These are phyloP conservation scores for Gossypium longicalyx DNA, from an alignment of 345 rosid species.

Conservation along the genomic window DNA sequence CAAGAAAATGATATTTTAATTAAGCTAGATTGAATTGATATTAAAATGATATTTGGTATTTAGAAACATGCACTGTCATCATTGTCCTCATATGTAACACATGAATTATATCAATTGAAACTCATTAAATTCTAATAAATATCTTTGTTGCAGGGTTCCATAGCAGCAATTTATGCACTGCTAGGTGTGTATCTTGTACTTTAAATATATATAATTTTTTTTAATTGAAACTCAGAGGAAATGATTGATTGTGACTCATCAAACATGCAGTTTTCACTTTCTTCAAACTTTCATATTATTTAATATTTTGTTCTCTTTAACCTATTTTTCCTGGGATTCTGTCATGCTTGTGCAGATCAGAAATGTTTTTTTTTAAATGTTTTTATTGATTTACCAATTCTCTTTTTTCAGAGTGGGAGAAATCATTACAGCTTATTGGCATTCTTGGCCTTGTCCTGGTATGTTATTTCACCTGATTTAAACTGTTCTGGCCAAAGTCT, in stretches of 20 bases:
- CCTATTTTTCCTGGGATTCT: background rate
- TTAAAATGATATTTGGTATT: background rate
- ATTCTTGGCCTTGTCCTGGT: constrained; percentile 73
- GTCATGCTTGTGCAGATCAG: background rate
- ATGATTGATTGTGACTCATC: background rate
- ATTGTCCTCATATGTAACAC: background rate
- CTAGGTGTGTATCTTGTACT: constrained; percentile 41
- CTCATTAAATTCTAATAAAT: constrained; percentile 4
- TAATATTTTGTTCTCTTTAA: background rate
- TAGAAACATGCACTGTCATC: background rate
- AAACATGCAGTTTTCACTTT: background rate
- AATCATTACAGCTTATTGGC: constrained; percentile 72
- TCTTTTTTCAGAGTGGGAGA: constrained; percentile 76
- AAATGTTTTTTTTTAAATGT: background rate
- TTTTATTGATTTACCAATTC: background rate
- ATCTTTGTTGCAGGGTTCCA: constrained; percentile 51
- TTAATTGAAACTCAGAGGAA: background rate
- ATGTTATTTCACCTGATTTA: constrained; percentile 16
- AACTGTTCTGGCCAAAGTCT: background rate
- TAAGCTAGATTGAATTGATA: background rate
- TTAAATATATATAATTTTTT: background rate
- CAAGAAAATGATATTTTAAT: background rate
- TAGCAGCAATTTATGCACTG: constrained; percentile 57
- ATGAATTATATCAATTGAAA: background rate
- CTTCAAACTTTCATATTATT: background rate